Conservation (phyloP, 2,329 filamentous ascomycete genomes). For the Ambrosiella xylebori region DNA sequence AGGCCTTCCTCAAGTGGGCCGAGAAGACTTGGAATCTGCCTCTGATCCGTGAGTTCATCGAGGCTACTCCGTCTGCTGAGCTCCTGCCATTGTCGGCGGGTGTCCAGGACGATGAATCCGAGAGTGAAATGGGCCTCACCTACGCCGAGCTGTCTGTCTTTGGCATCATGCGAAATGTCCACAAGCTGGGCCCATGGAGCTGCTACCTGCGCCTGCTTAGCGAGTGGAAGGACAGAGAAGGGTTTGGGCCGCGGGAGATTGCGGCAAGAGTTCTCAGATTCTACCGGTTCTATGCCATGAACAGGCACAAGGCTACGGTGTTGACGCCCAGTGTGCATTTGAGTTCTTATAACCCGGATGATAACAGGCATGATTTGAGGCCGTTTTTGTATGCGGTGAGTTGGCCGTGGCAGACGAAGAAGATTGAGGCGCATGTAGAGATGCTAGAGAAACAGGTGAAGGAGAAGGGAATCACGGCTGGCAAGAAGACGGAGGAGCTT, state of each 20-base stretch:
- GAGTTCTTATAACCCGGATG: slow-evolving; percentile 23
- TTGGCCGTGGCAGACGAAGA: slow-evolving; percentile 26
- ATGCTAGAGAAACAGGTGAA: slow-evolving; percentile 18
- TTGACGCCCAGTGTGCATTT: slow-evolving; percentile 38
- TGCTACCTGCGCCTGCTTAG: slow-evolving; percentile 23
- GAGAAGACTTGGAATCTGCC: slow-evolving; percentile 38
- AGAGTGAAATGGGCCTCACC: slow-evolving; percentile 27
- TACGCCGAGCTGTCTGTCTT: slow-evolving; percentile 25
- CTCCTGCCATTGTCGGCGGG: slow-evolving; percentile 26
- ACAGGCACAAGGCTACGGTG: slow-evolving; percentile 47
- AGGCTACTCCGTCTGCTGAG: slow-evolving; percentile 39
- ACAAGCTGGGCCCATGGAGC: slow-evolving; percentile 26
- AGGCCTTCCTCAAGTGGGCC: slow-evolving; percentile 44
- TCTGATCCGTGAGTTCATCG: slow-evolving; percentile 46
- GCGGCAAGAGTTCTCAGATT: slow-evolving; percentile 27
- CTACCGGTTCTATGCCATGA: slow-evolving; percentile 37
- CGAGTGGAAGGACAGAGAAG: slow-evolving; percentile 21
- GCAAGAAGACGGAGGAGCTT: neutral
- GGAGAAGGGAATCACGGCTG: slow-evolving; percentile 5
- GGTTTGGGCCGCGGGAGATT: slow-evolving; percentile 22
- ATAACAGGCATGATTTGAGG: slow-evolving; percentile 24
- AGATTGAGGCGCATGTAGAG: slow-evolving; percentile 24
- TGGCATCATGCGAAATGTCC: slow-evolving; percentile 24
- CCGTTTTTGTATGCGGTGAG: slow-evolving; percentile 25
- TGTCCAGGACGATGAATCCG: slow-evolving; percentile 24